Conservation (phyloP, 345 rosid genomes). For the Geranium rotundifolium region DNA sequence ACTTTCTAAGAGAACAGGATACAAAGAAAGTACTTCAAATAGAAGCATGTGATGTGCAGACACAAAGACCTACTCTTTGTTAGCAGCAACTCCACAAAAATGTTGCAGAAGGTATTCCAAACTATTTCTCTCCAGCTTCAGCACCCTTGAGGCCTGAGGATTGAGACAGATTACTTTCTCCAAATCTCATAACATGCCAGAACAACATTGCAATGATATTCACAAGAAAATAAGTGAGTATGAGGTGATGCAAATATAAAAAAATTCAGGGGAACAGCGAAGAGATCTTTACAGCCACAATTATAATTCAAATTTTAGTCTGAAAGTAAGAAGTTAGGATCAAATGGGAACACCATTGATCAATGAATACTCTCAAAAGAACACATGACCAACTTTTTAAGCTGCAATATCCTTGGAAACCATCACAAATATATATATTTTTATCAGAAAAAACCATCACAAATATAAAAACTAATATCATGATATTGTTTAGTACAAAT, state of each 20-base stretch:
- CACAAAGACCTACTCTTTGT: slow-evolving; percentile 55
- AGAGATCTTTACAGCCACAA: background rate
- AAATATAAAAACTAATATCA: too few species aligned
- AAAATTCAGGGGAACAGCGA: background rate
- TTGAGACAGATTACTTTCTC: background rate
- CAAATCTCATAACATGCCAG: background rate
- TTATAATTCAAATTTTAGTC: too few species aligned
- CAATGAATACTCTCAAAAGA: too few species aligned
- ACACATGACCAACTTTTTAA: background rate
- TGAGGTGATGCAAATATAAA: background rate
- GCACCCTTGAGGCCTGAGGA: slow-evolving; percentile 71
- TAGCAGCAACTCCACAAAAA: slow-evolving; percentile 71
- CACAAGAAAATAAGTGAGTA: background rate
- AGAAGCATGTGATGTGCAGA: too few species aligned
- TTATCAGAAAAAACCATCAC: too few species aligned
- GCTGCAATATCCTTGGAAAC: background rate
- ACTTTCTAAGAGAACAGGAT: background rate
- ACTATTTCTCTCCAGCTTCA: slow-evolving; percentile 85
- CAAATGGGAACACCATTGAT: too few species aligned
- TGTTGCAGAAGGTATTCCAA: slow-evolving; percentile 67
- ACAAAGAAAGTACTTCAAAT: background rate
- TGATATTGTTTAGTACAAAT: too few species aligned
- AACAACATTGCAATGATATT: background rate
- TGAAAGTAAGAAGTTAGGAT: too few species aligned
- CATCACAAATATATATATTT: too few species aligned